A percentile compares a stretch with the other conserved stretches of the same genome.
These are phyloP conservation scores for Taphrina wiesneri DNA, from an alignment of 1,139 yeast species.

Conservation along the genomic window DNA sequence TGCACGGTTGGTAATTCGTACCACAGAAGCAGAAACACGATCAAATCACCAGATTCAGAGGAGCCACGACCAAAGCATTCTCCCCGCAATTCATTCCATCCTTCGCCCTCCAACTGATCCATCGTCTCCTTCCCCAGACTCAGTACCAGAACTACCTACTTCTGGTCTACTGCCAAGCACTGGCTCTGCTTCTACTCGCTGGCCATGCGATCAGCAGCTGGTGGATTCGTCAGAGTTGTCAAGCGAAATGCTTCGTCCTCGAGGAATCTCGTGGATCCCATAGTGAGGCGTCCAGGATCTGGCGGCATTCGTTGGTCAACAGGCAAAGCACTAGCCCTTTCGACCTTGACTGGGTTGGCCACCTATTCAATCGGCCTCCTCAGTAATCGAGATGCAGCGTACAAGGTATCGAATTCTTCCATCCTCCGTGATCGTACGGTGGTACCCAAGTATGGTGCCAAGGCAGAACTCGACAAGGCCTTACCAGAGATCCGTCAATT, in stretches of 20 bases:
- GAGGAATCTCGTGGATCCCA: neutral
- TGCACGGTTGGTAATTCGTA: neutral
- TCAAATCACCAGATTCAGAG: neutral
- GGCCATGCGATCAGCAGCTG: neutral
- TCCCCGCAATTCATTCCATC: neutral
- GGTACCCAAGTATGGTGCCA: constrained; percentile 48
- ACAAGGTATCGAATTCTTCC: constrained; percentile 6
- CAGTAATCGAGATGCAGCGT: neutral
- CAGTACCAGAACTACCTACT: neutral
- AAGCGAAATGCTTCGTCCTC: neutral
- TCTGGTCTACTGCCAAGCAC: neutral
- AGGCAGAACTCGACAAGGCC: constrained; percentile 51
- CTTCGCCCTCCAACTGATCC: neutral
- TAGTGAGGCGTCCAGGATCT: neutral
- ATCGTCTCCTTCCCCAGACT: neutral
- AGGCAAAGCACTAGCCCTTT: constrained; percentile 24
- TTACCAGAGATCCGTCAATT: constrained; percentile 50
- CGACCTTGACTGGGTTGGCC: constrained; percentile 22
- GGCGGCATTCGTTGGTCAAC: constrained; percentile 31
- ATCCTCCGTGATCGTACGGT: constrained; percentile 10
- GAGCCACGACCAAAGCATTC: too few species aligned
- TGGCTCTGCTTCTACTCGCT: neutral
- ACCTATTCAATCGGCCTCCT: constrained; percentile 27
- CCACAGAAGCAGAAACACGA: neutral
- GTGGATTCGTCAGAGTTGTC: neutral